A percentile compares a stretch with the other conserved stretches of the same genome.
Evolutionary conservation across 2,329 filamentous ascomycete genomes (phyloP).

Genomic region (Calonectria fujianensis): DNA sequence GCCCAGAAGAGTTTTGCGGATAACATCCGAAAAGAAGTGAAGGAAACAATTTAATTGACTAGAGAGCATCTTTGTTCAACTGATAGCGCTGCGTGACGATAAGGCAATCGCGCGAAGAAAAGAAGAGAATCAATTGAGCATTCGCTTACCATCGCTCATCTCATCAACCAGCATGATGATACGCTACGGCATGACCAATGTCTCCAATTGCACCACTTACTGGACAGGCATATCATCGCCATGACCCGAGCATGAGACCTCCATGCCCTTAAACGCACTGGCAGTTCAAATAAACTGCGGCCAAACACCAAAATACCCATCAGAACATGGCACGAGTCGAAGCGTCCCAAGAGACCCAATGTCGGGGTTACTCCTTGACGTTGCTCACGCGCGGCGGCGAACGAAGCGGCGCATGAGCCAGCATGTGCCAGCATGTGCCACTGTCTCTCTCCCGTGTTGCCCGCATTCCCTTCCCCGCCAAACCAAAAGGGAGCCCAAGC

Average conservation of each 20-base stretch:
- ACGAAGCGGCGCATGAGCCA: constrained; percentile 30
- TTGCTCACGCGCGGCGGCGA: constrained; percentile 24
- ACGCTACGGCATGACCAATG: not conserved
- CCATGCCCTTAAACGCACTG: not conserved
- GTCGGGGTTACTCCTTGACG: constrained; percentile 18
- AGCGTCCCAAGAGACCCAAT: not conserved
- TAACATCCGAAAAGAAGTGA: not conserved
- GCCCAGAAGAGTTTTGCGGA: not conserved
- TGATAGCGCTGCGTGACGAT: no score
- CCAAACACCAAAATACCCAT: not conserved
- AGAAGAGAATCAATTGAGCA: not conserved
- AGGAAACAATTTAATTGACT: not conserved
- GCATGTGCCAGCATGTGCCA: constrained; percentile 24
- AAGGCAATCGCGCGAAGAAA: not conserved
- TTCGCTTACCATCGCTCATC: not conserved
- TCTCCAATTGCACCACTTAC: not conserved
- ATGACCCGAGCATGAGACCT: not conserved
- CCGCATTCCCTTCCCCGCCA: constrained; percentile 29
- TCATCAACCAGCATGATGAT: not conserved
- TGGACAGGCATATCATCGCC: not conserved
- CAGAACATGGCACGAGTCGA: not conserved
- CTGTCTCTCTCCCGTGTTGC: constrained; percentile 25
- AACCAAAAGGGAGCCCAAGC: constrained; percentile 5
- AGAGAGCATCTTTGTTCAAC: no score
- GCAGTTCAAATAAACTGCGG: not conserved